Base-by-base conservation (phyloP, 2,329 filamentous ascomycete species). In the Orbilia ellipsospora region DNA sequence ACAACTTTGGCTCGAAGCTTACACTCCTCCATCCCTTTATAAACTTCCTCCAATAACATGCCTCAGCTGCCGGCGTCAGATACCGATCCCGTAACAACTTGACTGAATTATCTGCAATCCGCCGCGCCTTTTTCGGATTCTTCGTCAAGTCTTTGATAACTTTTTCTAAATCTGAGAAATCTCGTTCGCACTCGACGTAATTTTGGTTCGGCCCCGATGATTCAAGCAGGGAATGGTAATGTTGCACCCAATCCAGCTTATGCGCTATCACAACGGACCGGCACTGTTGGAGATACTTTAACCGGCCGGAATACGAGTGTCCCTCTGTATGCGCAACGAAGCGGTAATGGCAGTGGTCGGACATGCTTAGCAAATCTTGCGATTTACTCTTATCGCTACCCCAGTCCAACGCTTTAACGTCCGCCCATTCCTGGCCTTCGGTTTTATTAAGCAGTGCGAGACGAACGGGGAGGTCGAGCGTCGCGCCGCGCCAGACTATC, bases 251-350 rank as follows among this genome's bases (percentile, higher is more conserved):
- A 54, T 82, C 80, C 20, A 86, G 82, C 15, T 82, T 80, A 68
- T 87, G 86, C 16, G 85, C 82, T 28, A 87, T 80, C 20, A 86
- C 80, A 40, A 87, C 85, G 0, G 83, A 85, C 28, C 80, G 60
- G 78, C 86, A 87, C 73, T 85, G 85, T 65, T 87, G 83, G 0
- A 87, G 81, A 73, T 87, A 87, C 78, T 87, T 87, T 7, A 86
- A 83, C 1, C 85, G 83, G 1, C 85, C 86, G 2, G 86, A 87
- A 80, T 86, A 87, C 6, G 84, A 86, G 45, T 83, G 83, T 0
- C 86, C 86, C 79, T 87, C 86, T 0, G 85, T 85, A 67, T 87
- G 85, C 1, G 84, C 83, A 0, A 87, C 82, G 78, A 84, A 88
- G 80, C 85, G 85, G 78, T 87, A 88, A 26, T 82, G 82, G 79